Conservation (phyloP, 768 basidiomycete species). For the Lactifluus hygrophoroides region DNA sequence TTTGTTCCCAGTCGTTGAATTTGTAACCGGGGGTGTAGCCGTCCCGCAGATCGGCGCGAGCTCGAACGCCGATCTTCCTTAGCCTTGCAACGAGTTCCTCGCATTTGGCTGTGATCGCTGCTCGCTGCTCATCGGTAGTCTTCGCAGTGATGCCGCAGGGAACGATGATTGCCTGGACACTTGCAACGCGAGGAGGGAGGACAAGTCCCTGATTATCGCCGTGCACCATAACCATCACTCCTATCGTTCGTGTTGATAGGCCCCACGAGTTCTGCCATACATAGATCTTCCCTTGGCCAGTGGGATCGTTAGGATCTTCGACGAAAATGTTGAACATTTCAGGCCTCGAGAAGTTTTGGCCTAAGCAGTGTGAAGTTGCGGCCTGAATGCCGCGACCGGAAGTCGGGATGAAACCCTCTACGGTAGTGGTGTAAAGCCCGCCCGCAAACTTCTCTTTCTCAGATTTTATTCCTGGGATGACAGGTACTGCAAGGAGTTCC, state of each 20-base stretch:
- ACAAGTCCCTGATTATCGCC: slow-evolving; percentile 97
- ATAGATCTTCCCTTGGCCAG: slow-evolving; percentile 58
- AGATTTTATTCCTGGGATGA: slow-evolving; percentile 94
- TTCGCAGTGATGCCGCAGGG: slow-evolving; percentile 93
- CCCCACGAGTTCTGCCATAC: slow-evolving; percentile 99
- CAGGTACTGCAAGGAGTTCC: slow-evolving; percentile 94
- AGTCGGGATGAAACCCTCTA: slow-evolving; percentile 96
- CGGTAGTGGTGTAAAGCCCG: slow-evolving; percentile 93
- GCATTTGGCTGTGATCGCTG: slow-evolving; percentile 66
- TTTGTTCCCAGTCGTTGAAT: slow-evolving; percentile 99
- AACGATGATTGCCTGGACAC: slow-evolving; percentile 81
- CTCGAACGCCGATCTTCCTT: slow-evolving; percentile 64
- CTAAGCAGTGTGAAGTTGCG: slow-evolving; percentile 95
- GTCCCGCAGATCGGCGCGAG: slow-evolving; percentile 87
- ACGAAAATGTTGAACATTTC: slow-evolving; percentile 99
- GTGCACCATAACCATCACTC: slow-evolving; percentile 99
- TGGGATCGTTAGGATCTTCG: slow-evolving; percentile 79
- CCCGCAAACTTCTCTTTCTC: slow-evolving; percentile 99
- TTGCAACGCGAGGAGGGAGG: slow-evolving; percentile 95
- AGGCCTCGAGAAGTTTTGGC: slow-evolving; percentile 93
- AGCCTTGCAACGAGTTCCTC: slow-evolving; percentile 68
- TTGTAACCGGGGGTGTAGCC: slow-evolving; percentile 98
- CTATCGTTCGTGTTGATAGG: slow-evolving; percentile 89
- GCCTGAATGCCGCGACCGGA: slow-evolving; percentile 97
- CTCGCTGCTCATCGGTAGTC: slow-evolving; percentile 58